phyloP scores from a whole-genome alignment of 2,329 filamentous ascomycete genomes.

The Apiospora pterosperma region DNA sequence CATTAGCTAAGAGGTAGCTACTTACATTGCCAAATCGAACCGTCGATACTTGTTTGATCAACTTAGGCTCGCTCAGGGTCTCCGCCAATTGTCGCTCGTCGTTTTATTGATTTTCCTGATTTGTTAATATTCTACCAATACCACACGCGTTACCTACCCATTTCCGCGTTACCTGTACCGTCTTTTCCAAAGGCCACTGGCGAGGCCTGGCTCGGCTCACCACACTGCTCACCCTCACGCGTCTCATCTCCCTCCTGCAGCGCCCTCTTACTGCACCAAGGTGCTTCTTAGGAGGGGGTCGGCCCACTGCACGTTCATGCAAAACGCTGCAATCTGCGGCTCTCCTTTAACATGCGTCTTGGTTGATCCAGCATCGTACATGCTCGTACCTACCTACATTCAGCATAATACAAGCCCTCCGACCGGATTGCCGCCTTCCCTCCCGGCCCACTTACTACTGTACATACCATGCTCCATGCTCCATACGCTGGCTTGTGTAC shows the following conservation, averaged over 20 bases:
- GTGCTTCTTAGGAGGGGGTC: not conserved
- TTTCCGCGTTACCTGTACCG: not conserved
- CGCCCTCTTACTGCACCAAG: not conserved
- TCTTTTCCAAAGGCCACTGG: not conserved
- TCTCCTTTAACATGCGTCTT: not conserved
- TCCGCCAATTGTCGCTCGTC: not conserved
- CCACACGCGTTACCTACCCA: not conserved
- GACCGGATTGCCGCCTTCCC: not conserved
- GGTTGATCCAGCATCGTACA: not conserved
- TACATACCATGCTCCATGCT: not conserved
- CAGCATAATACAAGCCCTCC: not conserved
- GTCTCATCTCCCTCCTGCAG: not conserved
- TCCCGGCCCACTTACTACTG: not conserved
- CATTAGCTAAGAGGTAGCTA: too few relatives aligned
- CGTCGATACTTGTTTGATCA: not conserved
- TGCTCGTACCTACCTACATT: not conserved
- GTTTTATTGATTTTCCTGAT: not conserved
- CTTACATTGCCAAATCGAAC: too few relatives aligned
- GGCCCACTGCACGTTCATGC: conserved; percentile 5
- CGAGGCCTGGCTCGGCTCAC: not conserved
- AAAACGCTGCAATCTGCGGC: conserved; percentile 3
- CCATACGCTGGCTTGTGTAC: not conserved
- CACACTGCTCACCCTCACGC: not conserved
- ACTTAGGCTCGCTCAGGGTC: not conserved
- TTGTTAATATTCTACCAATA: not conserved